A percentile compares a stretch with the other conserved stretches of the same genome.
Conservation (phyloP, 192 early-diverging fungal genomes). For the Gryganskiella cystojenkinii region DNA sequence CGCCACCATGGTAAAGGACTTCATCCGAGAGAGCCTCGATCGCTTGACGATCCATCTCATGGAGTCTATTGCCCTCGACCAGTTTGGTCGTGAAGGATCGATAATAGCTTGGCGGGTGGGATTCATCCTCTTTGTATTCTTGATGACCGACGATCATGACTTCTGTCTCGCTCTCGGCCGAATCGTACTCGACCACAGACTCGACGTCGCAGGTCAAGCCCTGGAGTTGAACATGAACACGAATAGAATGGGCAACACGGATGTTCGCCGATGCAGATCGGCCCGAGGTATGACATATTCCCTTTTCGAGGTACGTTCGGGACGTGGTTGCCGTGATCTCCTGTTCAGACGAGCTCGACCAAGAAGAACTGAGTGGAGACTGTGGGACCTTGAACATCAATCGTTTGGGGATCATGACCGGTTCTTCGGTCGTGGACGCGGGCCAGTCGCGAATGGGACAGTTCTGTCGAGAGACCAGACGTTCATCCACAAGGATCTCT, state of each 20-base stretch:
- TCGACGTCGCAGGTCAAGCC: conserved; percentile 14
- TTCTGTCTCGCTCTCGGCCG: conserved; percentile 15
- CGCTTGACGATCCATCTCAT: conserved; percentile 35
- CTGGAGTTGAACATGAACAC: conserved; percentile 12
- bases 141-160: conserved; percentile 37
- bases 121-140: conserved; percentile 37
- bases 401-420: conserved; percentile 26
- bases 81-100: conserved; percentile 34
- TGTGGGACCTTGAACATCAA: conserved; percentile 45
- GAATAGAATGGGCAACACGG: conserved; percentile 22
- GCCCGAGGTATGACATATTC: conserved; percentile 31
- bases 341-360: conserved; percentile 11
- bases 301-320: conserved; percentile 18
- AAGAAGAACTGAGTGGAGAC: conserved; percentile 8
- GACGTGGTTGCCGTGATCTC: neutral
- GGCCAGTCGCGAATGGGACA: conserved; percentile 33
- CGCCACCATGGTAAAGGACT: neutral
- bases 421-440: conserved; percentile 22
- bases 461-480: conserved; percentile 43
- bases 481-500: conserved; percentile 19
- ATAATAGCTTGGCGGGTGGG: conserved; percentile 37
- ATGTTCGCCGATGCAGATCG: neutral
- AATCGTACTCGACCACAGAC: neutral
- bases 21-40: conserved; percentile 40
- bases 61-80: conserved; percentile 33